A percentile compares a stretch with the other conserved stretches of the same genome.
Evolutionary conservation across 2,329 filamentous ascomycete species (phyloP).

Genomic region (Blastomyces parvus): DNA sequence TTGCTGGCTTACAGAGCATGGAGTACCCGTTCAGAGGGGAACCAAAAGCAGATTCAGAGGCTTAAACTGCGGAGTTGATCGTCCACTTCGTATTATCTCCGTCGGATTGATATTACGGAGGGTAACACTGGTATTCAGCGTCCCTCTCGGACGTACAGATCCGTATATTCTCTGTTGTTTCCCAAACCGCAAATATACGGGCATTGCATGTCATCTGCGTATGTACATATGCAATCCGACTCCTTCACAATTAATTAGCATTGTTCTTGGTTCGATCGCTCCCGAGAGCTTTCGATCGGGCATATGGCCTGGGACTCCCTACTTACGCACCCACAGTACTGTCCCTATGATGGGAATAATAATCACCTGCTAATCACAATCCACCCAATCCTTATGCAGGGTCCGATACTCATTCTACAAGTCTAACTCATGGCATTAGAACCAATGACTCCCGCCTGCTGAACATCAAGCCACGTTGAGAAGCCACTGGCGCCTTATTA

Average conservation of each 20-base stretch:
- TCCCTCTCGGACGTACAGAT: not conserved
- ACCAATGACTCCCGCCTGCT: not conserved
- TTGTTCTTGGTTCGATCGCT: not conserved
- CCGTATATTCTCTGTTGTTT: not conserved
- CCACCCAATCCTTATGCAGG: not conserved
- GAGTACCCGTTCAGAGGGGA: not conserved
- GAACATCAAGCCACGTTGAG: not conserved
- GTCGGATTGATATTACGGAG: not conserved
- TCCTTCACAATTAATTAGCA: not conserved
- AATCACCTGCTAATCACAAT: not conserved
- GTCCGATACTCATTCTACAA: not conserved
- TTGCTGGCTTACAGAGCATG: not conserved
- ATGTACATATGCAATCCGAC: not conserved
- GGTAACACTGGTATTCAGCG: not conserved
- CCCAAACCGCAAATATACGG: not conserved
- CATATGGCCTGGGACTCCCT: not conserved
- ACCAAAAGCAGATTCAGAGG: not conserved
- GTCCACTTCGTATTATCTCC: not conserved
- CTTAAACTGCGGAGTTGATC: not conserved
- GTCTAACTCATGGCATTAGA: not conserved
- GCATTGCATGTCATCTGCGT: not conserved
- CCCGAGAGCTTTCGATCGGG: not conserved
- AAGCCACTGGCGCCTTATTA: not conserved
- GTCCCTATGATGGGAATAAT: not conserved
- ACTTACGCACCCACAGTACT: no score